These are phyloP conservation scores for Dothideomycetes sp. DNA, from an alignment of 2,329 filamentous ascomycete genomes.

Conservation along the genomic window DNA sequence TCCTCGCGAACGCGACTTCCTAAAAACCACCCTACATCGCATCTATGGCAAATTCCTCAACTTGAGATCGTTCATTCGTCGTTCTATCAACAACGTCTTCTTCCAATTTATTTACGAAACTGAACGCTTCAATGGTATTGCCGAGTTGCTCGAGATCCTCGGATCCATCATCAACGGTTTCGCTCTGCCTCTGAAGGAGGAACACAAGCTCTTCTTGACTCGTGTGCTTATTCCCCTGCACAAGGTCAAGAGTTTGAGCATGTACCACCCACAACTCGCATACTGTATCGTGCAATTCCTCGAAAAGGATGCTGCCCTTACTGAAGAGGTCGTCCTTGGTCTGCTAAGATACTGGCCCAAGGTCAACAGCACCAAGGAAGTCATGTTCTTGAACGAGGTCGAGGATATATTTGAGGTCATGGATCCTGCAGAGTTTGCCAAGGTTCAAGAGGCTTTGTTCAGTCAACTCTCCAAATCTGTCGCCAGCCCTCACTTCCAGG, in stretches of 20 bases:
- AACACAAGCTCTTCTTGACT: slow-evolving; percentile 96
- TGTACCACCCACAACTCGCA: slow-evolving; percentile 97
- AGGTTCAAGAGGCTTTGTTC: slow-evolving; percentile 96
- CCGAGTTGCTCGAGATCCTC: slow-evolving; percentile 89
- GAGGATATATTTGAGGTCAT: slow-evolving; percentile 99
- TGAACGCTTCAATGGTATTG: slow-evolving; percentile 96
- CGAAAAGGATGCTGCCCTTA: slow-evolving; percentile 93
- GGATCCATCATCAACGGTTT: slow-evolving; percentile 99
- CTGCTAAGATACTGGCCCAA: slow-evolving; percentile 97
- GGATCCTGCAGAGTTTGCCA: slow-evolving; percentile 96
- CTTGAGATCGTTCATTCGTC: slow-evolving; percentile 88
- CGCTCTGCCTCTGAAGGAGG: slow-evolving; percentile 89
- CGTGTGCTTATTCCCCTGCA: slow-evolving; percentile 86
- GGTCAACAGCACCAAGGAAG: slow-evolving; percentile 98
- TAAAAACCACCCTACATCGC: slow-evolving; percentile 94
- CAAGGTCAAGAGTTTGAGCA: slow-evolving; percentile 98
- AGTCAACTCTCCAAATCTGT: slow-evolving; percentile 97
- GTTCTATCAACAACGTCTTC: slow-evolving; percentile 99
- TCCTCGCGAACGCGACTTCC: slow-evolving; percentile 87
- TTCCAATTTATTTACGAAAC: slow-evolving; percentile 99
- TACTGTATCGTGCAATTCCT: slow-evolving; percentile 99
- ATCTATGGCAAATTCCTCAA: slow-evolving; percentile 99
- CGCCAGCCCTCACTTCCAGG: slow-evolving; percentile 94
- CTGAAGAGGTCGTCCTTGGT: slow-evolving; percentile 93
- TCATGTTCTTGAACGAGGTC: slow-evolving; percentile 99